Conservation (phyloP, 306 rosid species). For the Mimosa bimucronata region DNA sequence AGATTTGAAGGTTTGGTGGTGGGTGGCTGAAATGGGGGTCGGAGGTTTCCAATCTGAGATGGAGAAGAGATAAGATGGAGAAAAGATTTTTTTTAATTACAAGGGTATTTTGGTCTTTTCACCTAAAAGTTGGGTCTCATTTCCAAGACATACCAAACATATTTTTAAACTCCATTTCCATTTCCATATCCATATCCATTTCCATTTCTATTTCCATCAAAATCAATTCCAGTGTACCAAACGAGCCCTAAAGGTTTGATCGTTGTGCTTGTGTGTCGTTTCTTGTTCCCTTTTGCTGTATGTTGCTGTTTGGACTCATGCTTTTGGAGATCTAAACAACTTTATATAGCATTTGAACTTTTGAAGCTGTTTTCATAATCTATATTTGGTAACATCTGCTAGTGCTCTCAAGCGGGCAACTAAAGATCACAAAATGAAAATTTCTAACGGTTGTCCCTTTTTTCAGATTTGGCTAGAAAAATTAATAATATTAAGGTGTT, state of each 20-base stretch:
- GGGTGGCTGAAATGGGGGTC: too few species aligned
- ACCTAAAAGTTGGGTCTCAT: too few species aligned
- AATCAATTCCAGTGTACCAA: too few species aligned
- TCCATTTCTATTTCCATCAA: too few species aligned
- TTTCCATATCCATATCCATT: too few species aligned
- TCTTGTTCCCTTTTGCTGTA: conserved; percentile 29
- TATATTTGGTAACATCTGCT: conserved; percentile 1
- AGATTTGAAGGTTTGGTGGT: too few species aligned
- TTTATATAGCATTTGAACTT: conserved; percentile 27
- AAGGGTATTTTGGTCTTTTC: too few species aligned
- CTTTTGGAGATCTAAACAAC: conserved; percentile 38
- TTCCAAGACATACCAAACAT: too few species aligned
- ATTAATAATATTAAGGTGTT: neutral
- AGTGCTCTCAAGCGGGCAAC: conserved; percentile 36
- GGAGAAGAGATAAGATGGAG: too few species aligned
- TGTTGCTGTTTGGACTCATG: conserved; percentile 37
- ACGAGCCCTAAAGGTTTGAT: conserved; percentile 27
- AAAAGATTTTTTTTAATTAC: too few species aligned
- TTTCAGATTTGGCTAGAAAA: neutral
- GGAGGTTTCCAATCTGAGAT: too few species aligned
- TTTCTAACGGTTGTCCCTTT: neutral
- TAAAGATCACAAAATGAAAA: conserved; percentile 45
- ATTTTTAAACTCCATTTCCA: too few species aligned
- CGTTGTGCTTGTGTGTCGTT: conserved; percentile 40
- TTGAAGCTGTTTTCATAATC: conserved; percentile 29